Conservation (phyloP, 192 early-diverging fungal genomes). For the Coemansia sp. region DNA sequence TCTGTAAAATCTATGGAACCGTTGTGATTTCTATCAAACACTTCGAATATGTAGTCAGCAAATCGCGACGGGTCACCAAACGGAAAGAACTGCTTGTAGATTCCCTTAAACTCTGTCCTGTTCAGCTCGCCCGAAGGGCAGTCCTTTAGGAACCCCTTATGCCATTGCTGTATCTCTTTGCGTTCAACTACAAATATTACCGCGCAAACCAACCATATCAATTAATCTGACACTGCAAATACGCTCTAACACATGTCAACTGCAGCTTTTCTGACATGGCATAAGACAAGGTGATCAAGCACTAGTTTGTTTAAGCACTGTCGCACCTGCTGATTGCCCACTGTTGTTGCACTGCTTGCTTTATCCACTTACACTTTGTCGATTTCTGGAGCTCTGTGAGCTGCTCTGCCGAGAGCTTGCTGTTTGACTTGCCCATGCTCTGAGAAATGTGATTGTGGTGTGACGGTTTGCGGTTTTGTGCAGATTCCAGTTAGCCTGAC, state of each 20-base stretch:
- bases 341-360: background rate
- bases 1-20: slow-evolving; percentile 90
- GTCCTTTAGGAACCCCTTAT: slow-evolving; percentile 93
- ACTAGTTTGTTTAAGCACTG: background rate
- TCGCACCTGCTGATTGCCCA: background rate
- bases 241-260: background rate
- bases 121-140: slow-evolving; percentile 84
- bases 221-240: background rate
- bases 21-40: slow-evolving; percentile 89
- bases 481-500: background rate
- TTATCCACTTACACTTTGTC: slow-evolving; percentile 76
- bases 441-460: background rate
- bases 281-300: background rate
- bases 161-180: slow-evolving; percentile 95
- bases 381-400: slow-evolving; percentile 74
- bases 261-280: background rate
- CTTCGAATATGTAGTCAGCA: slow-evolving; percentile 88
- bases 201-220: background rate
- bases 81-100: slow-evolving; percentile 97
- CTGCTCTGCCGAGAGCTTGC: slow-evolving; percentile 77
- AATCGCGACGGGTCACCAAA: slow-evolving; percentile 90
- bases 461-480: background rate
- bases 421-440: slow-evolving; percentile 81
- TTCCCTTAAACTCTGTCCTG: slow-evolving; percentile 83
- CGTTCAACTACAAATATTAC: slow-evolving; percentile 64